Evolutionary conservation across 164 flowering plant genomes (phyloP), one percentile per base, ranked within the genome.

Genomic region (Vitis labrusca): DNA sequence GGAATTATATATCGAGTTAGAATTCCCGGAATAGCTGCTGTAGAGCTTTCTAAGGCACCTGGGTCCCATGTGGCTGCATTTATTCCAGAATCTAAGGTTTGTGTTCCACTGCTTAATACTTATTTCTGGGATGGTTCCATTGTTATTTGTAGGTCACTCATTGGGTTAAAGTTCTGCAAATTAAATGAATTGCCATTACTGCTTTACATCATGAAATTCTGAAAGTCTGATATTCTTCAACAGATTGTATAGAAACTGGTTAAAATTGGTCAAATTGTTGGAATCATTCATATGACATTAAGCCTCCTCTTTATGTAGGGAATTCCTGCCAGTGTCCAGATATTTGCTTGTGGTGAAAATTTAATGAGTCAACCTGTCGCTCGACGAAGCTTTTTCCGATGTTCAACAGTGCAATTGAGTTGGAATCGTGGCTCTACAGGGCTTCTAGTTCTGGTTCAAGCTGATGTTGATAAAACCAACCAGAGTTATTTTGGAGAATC

Each of bases 401-500:
- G 98, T 69, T 91, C 94, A 47, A 79, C 91, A 3, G 97, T 92
- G 68, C 97, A 96, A 76, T 62, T 93, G 65, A 80, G 68, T 64
- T 96, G 99, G 99, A 96, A 96, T 75, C 19, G 14, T 76, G 93
- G 97, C 63, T 89, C 98, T 64, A 91, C 92, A 11, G 98, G 99
- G 49, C 92, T 96, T 72, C 81, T 96, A 64, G 86, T 80, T 37
- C 83, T 89, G 69, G 97, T 86, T 69, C 98, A 93, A 71, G 84
- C 99, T 9, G 99, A 96, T 83, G 98, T 96, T 78, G 99, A 96
- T 75, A 92, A 92, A 82, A 92, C 95, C 60, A 96, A 96, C 77
- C 97, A 96, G 78, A 93, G 98, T 89, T 96, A 96, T 76, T 96
- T 93, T 80, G 99, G 99, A 66, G 99, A 93, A 75, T 83, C 99